These are phyloP conservation scores for Pseudoperonospora humuli DNA, from an alignment of 352 stramenopile genomes.

Conservation along the genomic window DNA sequence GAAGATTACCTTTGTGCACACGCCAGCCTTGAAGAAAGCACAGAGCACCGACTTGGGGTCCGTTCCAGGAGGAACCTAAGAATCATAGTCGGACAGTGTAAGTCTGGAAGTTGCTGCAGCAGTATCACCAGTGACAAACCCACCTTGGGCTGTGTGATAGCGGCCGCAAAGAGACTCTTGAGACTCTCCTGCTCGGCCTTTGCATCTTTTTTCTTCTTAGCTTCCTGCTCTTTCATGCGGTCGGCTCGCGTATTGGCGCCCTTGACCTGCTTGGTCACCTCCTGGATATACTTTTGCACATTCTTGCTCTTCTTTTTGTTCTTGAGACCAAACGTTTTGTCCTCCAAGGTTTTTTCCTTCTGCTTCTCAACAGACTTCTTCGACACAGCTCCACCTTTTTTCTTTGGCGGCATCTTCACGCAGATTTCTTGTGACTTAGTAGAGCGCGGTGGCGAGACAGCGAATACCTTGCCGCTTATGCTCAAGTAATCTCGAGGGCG, in stretches of 20 bases:
- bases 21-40: slow-evolving; percentile 84
- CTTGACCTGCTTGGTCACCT: slow-evolving; percentile 87
- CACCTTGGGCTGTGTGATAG: slow-evolving; percentile 85
- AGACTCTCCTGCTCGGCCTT: slow-evolving; percentile 83
- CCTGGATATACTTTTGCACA: slow-evolving; percentile 90
- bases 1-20: slow-evolving; percentile 66
- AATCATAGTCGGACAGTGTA: slow-evolving; percentile 1
- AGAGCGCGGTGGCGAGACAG: background rate
- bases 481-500: slow-evolving; percentile 2
- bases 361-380: slow-evolving; percentile 89
- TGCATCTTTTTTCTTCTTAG: slow-evolving; percentile 70
- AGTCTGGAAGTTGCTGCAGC: background rate
- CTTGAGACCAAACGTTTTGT: slow-evolving; percentile 99
- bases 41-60: slow-evolving; percentile 86
- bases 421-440: background rate
- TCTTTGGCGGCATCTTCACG: slow-evolving; percentile 72
- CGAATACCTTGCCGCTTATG: slow-evolving; percentile 9
- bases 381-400: slow-evolving; percentile 37
- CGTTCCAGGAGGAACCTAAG: slow-evolving; percentile 75
- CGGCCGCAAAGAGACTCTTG: slow-evolving; percentile 76
- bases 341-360: slow-evolving; percentile 91
- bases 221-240: slow-evolving; percentile 66
- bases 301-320: slow-evolving; percentile 99
- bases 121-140: background rate
- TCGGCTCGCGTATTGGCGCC: slow-evolving; percentile 69